These are phyloP conservation scores for Hansfordia pulvinata DNA, from an alignment of 2,329 filamentous ascomycete species.

Conservation along the genomic window DNA sequence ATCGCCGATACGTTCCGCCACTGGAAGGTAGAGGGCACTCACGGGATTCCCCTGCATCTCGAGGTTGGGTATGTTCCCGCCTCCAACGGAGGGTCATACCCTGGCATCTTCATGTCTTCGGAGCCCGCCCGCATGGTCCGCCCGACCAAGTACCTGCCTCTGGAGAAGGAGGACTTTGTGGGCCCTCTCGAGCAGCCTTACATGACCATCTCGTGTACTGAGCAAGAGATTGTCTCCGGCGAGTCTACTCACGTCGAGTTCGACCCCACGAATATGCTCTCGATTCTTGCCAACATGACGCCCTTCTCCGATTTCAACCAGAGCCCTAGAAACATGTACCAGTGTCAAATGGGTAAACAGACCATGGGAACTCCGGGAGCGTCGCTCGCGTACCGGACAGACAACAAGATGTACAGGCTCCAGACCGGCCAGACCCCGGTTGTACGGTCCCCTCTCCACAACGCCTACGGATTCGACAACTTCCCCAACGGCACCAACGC, in stretches of 20 bases:
- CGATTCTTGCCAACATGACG: constrained; percentile 96
- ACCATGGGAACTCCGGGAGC: constrained; percentile 95
- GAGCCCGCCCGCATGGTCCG: constrained; percentile 76
- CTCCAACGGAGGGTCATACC: constrained; percentile 86
- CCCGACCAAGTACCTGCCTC: constrained; percentile 80
- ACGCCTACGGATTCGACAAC: constrained; percentile 93
- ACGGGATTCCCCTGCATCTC: constrained; percentile 67
- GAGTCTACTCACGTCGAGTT: constrained; percentile 89
- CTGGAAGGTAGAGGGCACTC: constrained; percentile 86
- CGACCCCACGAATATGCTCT: constrained; percentile 90
- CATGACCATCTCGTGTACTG: constrained; percentile 93
- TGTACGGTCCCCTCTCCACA: constrained; percentile 83
- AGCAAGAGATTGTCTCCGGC: constrained; percentile 75
- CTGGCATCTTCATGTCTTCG: constrained; percentile 88
- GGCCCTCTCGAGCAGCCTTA: constrained; percentile 94
- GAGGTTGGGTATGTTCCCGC: constrained; percentile 87
- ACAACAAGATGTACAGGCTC: constrained; percentile 92
- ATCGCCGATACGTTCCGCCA: constrained; percentile 81
- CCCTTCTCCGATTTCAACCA: constrained; percentile 99
- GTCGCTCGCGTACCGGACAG: constrained; percentile 72
- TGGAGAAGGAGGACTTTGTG: constrained; percentile 76
- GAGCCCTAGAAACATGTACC: constrained; percentile 97
- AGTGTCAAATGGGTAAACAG: constrained; percentile 99
- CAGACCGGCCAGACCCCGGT: constrained; percentile 95
- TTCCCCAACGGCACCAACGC: constrained; percentile 95